A percentile compares a stretch with the other conserved stretches of the same genome.
Evolutionary conservation across 2,329 filamentous ascomycete species (phyloP).

Genomic region (Nannizziopsis barbatae): DNA sequence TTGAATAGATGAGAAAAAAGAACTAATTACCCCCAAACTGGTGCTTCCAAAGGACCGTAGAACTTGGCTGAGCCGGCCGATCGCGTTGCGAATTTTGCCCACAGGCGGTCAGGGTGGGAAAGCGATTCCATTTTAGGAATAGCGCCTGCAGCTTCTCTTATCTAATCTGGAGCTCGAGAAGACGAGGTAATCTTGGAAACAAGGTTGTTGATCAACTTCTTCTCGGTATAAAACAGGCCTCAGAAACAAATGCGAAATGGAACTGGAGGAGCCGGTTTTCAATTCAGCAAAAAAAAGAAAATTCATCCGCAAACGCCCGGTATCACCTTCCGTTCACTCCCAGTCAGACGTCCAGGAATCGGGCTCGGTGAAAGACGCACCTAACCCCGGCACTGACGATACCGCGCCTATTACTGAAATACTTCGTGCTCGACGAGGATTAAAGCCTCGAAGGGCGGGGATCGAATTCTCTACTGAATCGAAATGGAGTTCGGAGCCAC

Average conservation of each 20-base stretch:
- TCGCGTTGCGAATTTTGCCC: not conserved
- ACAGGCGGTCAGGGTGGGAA: not conserved
- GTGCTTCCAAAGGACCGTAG: not conserved
- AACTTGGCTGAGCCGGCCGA: not conserved
- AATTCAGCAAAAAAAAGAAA: conserved; percentile 42
- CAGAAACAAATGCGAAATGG: conserved; percentile 10
- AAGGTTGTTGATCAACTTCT: too few relatives aligned
- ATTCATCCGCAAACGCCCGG: conserved; percentile 37
- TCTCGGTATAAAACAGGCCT: not conserved
- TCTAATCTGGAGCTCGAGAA: conserved; percentile 1
- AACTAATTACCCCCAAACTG: not conserved
- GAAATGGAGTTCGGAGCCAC: conserved; percentile 16
- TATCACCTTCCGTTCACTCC: not conserved
- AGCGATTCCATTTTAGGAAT: conserved; percentile 6
- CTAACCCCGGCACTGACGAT: conserved; percentile 1
- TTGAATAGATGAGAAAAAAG: not conserved
- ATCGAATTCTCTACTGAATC: conserved; percentile 36
- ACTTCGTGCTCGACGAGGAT: conserved; percentile 30
- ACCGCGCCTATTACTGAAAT: conserved; percentile 23
- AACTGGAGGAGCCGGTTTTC: conserved; percentile 30
- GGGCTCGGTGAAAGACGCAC: not conserved
- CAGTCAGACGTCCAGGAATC: not conserved
- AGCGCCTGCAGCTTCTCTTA: conserved; percentile 4
- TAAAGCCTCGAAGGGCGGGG: conserved; percentile 32
- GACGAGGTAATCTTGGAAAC: too few relatives aligned